Evolutionary conservation across 2,329 filamentous ascomycete genomes (phyloP).

Genomic region (Cytospora piceae): DNA sequence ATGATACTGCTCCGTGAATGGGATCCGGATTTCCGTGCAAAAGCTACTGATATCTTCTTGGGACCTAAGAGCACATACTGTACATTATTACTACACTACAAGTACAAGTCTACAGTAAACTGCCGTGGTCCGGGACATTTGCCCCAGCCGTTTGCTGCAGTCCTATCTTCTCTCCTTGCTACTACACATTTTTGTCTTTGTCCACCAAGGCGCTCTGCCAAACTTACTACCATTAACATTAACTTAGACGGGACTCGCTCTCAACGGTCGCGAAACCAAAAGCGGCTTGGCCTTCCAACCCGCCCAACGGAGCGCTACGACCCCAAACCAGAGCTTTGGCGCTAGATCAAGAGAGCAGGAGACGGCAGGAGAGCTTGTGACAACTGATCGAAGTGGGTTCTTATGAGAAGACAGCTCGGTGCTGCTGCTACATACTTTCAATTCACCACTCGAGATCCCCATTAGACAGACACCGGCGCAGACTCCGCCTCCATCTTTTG

Average conservation of each 20-base stretch:
- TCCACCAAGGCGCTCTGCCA: background rate
- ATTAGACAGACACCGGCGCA: slow-evolving; percentile 22
- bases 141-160: background rate
- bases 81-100: background rate
- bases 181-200: background rate
- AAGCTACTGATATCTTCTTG: background rate
- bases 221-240: background rate
- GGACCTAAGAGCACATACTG: background rate
- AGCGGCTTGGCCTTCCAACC: slow-evolving; percentile 15
- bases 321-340: background rate
- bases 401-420: background rate
- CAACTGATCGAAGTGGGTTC: background rate
- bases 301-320: slow-evolving; percentile 16
- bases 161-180: background rate
- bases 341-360: background rate
- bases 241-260: background rate
- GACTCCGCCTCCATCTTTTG: slow-evolving; percentile 1
- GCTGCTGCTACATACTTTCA: slow-evolving; percentile 14
- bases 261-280: slow-evolving; percentile 18
- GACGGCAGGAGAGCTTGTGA: background rate
- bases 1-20: background rate
- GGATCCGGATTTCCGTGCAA: background rate
- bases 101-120: background rate
- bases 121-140: background rate
- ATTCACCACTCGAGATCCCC: slow-evolving; percentile 19